Base-by-base conservation (phyloP, 768 basidiomycete genomes). In the Steccherinum ochraceum region DNA sequence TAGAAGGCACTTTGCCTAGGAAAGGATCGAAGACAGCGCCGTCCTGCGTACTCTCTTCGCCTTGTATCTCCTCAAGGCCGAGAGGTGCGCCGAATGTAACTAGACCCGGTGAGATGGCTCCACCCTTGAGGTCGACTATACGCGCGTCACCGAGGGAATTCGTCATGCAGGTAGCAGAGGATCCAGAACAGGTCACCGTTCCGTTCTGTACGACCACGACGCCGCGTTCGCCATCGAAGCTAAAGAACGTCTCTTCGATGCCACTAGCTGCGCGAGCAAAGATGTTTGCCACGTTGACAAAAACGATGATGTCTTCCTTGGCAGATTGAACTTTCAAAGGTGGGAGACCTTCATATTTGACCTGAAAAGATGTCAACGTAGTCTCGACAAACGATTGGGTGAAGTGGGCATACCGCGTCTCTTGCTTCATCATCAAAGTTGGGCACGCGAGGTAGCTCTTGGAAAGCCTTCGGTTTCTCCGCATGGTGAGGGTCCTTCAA, bases 311-410 rank as follows among this genome's bases (percentile, higher is more conserved):
- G 2, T 61, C 65, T 4, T 67, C 69, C 25, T 62, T 61, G 13
- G 58, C 50, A 23, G 62, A 61, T 19, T 65, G 63, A 4, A 73
- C 69, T 12, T 67, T 68, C 1, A 92, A 68, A 12, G 88, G 86
- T 0, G 89, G 88, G 11, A 90, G 67, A 1, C 90, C 90, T 2
- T 79, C 78, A 54, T 77, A 81, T 49, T 78, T 59, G 12, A 91
- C 41, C 41, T 43, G 18, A n/a, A n/a, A n/a, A n/a, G n/a, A n/a
- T n/a, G n/a, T n/a, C n/a, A n/a, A n/a, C n/a, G n/a, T n/a, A n/a
- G n/a, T n/a, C n/a, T n/a, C n/a, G n/a, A n/a, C n/a, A n/a, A n/a
- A n/a, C n/a, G n/a, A n/a, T n/a, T n/a, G n/a, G 30, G 30, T 7
- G 7, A 18, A 43, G 19, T 43, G 41, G 10, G 19, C 41, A 10